phyloP scores from a whole-genome alignment of 2,329 filamentous ascomycete species.

The Colletotrichum ledebouriae region DNA sequence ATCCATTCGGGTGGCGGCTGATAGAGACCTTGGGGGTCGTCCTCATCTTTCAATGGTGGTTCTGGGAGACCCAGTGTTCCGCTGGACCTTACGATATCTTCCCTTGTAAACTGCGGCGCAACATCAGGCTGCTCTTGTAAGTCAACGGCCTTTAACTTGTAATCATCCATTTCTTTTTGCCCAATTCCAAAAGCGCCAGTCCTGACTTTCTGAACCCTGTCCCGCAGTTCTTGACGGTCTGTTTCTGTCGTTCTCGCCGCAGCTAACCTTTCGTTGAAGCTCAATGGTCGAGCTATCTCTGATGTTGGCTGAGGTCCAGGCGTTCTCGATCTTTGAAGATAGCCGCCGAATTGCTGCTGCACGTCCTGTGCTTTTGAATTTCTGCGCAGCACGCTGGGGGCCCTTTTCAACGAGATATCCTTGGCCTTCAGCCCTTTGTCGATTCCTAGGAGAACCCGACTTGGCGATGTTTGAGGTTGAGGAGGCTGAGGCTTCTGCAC shows the following conservation, averaged over 20 bases:
- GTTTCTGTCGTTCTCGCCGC: conserved; percentile 73
- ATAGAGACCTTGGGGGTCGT: conserved; percentile 35
- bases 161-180: conserved; percentile 70
- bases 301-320: conserved; percentile 47
- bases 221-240: conserved; percentile 62
- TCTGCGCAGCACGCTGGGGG: conserved; percentile 64
- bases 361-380: conserved; percentile 47
- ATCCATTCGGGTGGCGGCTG: conserved; percentile 38
- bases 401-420: conserved; percentile 87
- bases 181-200: conserved; percentile 70
- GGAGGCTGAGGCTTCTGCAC: conserved; percentile 70
- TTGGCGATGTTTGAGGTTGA: conserved; percentile 78
- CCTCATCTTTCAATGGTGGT: conserved; percentile 9
- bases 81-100: conserved; percentile 63
- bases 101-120: conserved; percentile 70
- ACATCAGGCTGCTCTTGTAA: conserved; percentile 62
- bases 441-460: conserved; percentile 84
- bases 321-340: conserved; percentile 60
- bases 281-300: conserved; percentile 58
- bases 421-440: conserved; percentile 86
- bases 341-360: conserved; percentile 52
- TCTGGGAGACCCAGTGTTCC: conserved; percentile 14
- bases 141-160: conserved; percentile 69
- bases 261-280: conserved; percentile 89
- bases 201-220: conserved; percentile 66